phyloP scores from a whole-genome alignment of 176 grass and related monocot genomes.

The Eremochloa ophiuroides region DNA sequence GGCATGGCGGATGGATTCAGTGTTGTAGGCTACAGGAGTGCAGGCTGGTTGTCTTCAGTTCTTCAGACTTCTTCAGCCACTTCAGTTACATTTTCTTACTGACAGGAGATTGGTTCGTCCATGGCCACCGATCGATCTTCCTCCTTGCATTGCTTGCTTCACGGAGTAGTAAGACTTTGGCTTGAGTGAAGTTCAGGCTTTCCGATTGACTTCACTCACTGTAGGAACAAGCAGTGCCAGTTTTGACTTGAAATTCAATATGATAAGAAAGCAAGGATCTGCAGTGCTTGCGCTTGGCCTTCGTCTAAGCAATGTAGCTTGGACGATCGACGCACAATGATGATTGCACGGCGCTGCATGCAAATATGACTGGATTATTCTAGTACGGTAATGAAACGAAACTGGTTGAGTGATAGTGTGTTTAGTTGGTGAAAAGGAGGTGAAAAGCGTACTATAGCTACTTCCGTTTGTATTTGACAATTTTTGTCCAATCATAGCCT shows the following conservation, averaged over 20 bases:
- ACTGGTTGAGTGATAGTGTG: not conserved
- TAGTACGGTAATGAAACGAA: not conserved
- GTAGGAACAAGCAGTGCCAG: not conserved
- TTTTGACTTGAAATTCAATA: not conserved
- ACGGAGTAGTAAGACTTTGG: not conserved
- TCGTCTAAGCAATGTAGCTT: not conserved
- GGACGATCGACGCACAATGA: not conserved
- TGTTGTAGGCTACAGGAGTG: not conserved
- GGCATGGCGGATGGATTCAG: too few relatives aligned
- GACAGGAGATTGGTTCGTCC: not conserved
- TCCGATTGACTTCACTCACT: not conserved
- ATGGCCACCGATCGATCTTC: not conserved
- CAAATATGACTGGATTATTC: not conserved
- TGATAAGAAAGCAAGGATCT: not conserved
- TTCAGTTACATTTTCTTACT: not conserved
- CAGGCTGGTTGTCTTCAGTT: not conserved
- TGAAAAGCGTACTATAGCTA: too few relatives aligned
- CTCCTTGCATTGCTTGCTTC: not conserved
- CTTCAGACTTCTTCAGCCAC: not conserved
- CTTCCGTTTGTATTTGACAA: too few relatives aligned
- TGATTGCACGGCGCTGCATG: not conserved
- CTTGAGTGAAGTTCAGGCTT: not conserved
- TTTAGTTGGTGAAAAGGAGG: too few relatives aligned
- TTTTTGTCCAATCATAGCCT: too few relatives aligned
- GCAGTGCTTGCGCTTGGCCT: not conserved